Percentiles rank a stretch among this genome's conserved stretches.
Evolutionary conservation across 1,139 yeast species (phyloP).

Genomic region (Geotrichum australiense): DNA sequence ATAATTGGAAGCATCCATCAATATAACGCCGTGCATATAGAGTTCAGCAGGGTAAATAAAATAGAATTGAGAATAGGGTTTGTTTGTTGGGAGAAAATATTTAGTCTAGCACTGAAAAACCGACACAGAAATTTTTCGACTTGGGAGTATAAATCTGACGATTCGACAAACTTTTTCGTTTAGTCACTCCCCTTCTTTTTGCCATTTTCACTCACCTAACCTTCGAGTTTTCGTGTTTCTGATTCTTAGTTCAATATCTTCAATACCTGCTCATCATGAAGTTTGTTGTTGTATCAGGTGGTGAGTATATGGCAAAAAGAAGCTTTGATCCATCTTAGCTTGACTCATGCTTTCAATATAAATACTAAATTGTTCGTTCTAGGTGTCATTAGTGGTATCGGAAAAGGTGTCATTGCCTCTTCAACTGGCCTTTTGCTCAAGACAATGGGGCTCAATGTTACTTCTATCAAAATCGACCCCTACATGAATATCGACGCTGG

Average conservation of each 20-base stretch:
- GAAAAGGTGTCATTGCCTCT: constrained; percentile 96
- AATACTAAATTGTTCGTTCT: constrained; percentile 60
- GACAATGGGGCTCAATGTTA: constrained; percentile 88
- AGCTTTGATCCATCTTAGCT: constrained; percentile 12
- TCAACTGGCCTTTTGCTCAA: constrained; percentile 93
- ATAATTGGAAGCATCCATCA: too few relatives aligned
- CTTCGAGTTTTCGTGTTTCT: constrained; percentile 3
- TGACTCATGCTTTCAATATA: constrained; percentile 1
- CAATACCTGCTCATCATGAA: constrained; percentile 50
- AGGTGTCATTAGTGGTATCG: constrained; percentile 97
- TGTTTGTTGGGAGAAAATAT: too few relatives aligned
- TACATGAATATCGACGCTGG: constrained; percentile 99
- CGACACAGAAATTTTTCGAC: too few relatives aligned
- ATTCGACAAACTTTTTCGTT: constrained; percentile 7
- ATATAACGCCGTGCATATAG: too few relatives aligned
- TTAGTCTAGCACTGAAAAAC: too few relatives aligned
- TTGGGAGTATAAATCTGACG: too few relatives aligned
- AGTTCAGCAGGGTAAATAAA: too few relatives aligned
- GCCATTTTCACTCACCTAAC: constrained; percentile 16
- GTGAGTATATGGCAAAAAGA: constrained; percentile 30
- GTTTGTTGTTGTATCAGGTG: constrained; percentile 99
- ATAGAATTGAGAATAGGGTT: too few relatives aligned
- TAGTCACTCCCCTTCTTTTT: constrained; percentile 15
- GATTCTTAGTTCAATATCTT: background rate
- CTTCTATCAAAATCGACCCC: constrained; percentile 97